Evolutionary conservation across 1,284 basidiomycete genomes (phyloP).

Genomic region (Rhodotorula sp.): DNA sequence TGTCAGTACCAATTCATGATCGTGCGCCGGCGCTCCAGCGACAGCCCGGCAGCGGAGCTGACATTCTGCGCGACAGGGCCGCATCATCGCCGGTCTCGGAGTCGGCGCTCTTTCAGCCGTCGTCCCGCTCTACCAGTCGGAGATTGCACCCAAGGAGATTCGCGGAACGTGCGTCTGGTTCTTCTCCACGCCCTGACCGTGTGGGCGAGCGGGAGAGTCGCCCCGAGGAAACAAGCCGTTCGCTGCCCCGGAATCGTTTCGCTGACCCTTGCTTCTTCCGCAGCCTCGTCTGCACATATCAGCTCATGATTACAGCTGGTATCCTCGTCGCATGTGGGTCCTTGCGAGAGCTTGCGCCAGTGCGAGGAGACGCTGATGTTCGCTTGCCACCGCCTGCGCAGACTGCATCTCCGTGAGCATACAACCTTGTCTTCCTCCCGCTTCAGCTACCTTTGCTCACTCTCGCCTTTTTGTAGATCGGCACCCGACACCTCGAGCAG

Average conservation of each 20-base stretch:
- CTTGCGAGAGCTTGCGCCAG: no score
- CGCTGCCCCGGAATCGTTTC: no score
- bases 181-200: background rate
- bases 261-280: no score
- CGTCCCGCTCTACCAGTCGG: constrained; percentile 59
- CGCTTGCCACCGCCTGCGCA: no score
- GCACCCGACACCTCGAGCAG: constrained; percentile 42
- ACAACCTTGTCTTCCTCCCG: no score
- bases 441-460: background rate
- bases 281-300: constrained; percentile 58
- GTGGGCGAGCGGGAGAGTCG: background rate
- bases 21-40: constrained; percentile 42
- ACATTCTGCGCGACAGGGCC: constrained; percentile 12
- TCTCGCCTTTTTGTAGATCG: constrained; percentile 41
- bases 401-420: constrained; percentile 45
- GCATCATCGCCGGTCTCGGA: constrained; percentile 53
- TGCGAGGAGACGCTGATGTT: no score
- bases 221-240: no score
- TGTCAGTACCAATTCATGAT: constrained; percentile 55
- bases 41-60: constrained; percentile 44
- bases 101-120: constrained; percentile 71
- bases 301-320: constrained; percentile 67
- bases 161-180: constrained; percentile 57
- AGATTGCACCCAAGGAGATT: constrained; percentile 71
- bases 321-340: constrained; percentile 63